Evolutionary conservation across 2,329 filamentous ascomycete genomes (phyloP).

Genomic region (Ceratocystis destructans): DNA sequence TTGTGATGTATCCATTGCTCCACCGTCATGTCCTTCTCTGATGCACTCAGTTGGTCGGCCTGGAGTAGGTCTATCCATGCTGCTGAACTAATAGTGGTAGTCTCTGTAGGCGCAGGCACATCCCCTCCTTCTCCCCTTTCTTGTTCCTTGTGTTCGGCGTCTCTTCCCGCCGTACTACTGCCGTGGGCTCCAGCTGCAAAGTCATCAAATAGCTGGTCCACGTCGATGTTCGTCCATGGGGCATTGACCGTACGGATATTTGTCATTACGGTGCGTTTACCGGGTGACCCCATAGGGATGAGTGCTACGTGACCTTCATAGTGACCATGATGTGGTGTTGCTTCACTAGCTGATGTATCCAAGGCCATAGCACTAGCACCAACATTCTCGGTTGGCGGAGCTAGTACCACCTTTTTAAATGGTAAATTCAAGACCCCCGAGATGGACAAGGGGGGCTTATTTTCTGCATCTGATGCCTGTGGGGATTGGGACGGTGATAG

Average conservation of each 20-base stretch:
- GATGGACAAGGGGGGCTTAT: conserved; percentile 57
- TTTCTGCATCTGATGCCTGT: conserved; percentile 69
- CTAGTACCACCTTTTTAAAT: conserved; percentile 12
- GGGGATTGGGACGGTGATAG: conserved; percentile 53
- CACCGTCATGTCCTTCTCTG: conserved; percentile 81
- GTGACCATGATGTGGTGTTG: neutral
- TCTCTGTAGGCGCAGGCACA: conserved; percentile 26
- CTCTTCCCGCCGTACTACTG: neutral
- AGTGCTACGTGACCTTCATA: too few species aligned
- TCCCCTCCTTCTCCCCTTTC: neutral
- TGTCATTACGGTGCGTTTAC: conserved; percentile 21
- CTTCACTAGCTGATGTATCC: neutral
- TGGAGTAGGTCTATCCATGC: conserved; percentile 36
- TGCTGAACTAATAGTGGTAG: conserved; percentile 36
- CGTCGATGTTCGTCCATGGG: conserved; percentile 60
- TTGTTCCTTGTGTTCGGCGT: neutral
- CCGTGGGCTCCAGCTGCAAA: conserved; percentile 20
- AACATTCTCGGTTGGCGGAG: neutral
- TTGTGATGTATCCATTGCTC: conserved; percentile 85
- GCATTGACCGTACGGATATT: conserved; percentile 37
- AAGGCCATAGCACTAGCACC: neutral
- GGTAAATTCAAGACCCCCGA: conserved; percentile 25
- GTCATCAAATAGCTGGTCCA: conserved; percentile 55
- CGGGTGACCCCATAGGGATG: conserved; percentile 3
- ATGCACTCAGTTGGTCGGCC: conserved; percentile 50